Evolutionary conservation across 305 asterid species (phyloP), one percentile per base, ranked within the genome.

Genomic region (Stenogyne calaminthoides): DNA sequence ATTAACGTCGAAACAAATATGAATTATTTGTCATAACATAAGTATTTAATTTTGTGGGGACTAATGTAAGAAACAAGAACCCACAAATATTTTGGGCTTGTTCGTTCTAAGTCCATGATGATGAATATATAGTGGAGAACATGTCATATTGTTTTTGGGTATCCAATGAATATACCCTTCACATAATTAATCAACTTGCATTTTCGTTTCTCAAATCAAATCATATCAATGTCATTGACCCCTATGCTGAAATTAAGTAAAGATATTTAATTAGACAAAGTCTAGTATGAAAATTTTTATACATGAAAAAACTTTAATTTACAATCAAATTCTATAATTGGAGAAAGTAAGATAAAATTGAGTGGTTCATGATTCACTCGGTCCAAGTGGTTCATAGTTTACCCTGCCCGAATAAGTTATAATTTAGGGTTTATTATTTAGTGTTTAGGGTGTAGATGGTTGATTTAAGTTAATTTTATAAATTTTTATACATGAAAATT

Each of bases 1-100:
- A 81, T 77, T 76, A 36, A 37, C 59, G 66, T 76, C 70, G 46
- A 72, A 58, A 12, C 39, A 71, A 74, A 69, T 52, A 18, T 18
- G 32, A 18, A 70, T 70, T 56, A 64, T 44, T 42, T 42, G 15
- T 47, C 68, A 20, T 0, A 37, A 12, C 6, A 44, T 27, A 44
- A 44, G 46, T 56, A 34, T 64, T 49, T 49, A 58, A 7, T 8
- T 18, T 64, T 20, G 75, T 59, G 67, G 75, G 76, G 69, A 47
- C 27, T 20, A 3, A 39, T 66, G 11, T 52, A 5, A 3, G 69
- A 44, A n/a, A 29, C 60, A 63, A 42, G 32, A 70, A 27, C 25
- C 71, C 60, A 27, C 22, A n/a, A 51, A 68, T 37, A 36, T 54
- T 54, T 66, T 56, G 52, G 57, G 58, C 58, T 10, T 65, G 46